These are phyloP conservation scores for Arthromyces matolae DNA, from an alignment of 768 basidiomycete genomes.

Conservation along the genomic window DNA sequence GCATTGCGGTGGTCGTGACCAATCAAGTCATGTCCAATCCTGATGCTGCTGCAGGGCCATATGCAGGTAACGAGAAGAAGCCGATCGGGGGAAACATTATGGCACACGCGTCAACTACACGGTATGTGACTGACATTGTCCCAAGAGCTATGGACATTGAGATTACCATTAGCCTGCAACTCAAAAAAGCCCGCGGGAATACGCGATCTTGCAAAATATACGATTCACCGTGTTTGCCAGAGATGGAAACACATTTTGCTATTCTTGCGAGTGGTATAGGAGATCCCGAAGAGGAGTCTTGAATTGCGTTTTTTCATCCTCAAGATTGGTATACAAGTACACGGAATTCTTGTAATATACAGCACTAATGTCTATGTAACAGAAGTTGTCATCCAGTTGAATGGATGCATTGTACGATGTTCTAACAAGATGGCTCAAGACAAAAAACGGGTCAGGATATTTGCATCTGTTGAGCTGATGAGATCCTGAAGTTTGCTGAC, in stretches of 20 bases:
- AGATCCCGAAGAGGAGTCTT: conserved; percentile 87
- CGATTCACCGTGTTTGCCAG: conserved; percentile 95
- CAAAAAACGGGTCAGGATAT: conserved; percentile 87
- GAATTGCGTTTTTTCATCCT: conserved; percentile 13
- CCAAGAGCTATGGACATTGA: background rate
- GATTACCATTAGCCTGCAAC: conserved; percentile 58
- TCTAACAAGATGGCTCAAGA: conserved; percentile 36
- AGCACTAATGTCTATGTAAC: conserved; percentile 21
- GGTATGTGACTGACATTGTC: conserved; percentile 42
- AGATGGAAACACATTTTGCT: conserved; percentile 93
- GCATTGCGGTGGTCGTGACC: conserved; percentile 94
- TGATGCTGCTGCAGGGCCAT: conserved; percentile 87
- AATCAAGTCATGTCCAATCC: conserved; percentile 99
- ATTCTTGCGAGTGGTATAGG: conserved; percentile 90
- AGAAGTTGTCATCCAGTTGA: conserved; percentile 45
- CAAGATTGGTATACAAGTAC: conserved; percentile 20
- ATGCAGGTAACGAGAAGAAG: conserved; percentile 91
- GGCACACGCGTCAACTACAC: conserved; percentile 97
- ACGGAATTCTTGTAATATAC: conserved; percentile 21
- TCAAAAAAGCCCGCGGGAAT: conserved; percentile 89
- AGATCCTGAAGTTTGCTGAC: conserved; percentile 72
- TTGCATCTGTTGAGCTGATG: conserved; percentile 77
- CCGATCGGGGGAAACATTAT: conserved; percentile 99
- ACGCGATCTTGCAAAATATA: conserved; percentile 96
- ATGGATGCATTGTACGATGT: conserved; percentile 31